Evolutionary conservation across 2,329 filamentous ascomycete genomes (phyloP).

Genomic region (Torrubiellomyces zombiae): DNA sequence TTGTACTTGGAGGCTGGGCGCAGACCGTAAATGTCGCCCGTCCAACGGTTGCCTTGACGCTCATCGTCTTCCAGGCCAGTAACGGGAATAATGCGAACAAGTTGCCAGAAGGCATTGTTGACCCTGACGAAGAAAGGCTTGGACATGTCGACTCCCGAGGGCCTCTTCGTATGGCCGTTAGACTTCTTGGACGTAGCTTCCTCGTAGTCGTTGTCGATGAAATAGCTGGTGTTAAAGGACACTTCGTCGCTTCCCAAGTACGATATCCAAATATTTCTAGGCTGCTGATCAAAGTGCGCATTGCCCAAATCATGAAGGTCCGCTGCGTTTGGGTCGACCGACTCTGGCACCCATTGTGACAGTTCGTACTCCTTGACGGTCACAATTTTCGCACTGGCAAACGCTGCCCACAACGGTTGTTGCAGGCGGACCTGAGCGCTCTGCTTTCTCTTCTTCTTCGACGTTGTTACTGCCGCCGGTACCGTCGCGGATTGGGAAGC

Average conservation of each 20-base stretch:
- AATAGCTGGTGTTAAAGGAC: conserved; percentile 57
- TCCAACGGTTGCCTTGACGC: conserved; percentile 35
- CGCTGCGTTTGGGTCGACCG: conserved; percentile 55
- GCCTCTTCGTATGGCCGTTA: conserved; percentile 17
- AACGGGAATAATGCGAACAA: conserved; percentile 49
- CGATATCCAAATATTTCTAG: conserved; percentile 64
- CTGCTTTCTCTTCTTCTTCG: conserved; percentile 77
- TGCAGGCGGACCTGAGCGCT: conserved; percentile 79
- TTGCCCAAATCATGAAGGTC: conserved; percentile 65
- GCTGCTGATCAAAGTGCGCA: conserved; percentile 53
- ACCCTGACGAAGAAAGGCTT: conserved; percentile 68
- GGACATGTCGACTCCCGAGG: conserved; percentile 42
- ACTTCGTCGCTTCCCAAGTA: conserved; percentile 66
- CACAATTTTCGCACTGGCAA: conserved; percentile 92
- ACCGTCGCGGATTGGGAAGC: conserved; percentile 7
- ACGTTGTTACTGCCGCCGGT: conserved; percentile 26
- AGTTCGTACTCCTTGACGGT: conserved; percentile 84
- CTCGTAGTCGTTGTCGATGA: conserved; percentile 26
- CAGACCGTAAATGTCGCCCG: conserved; percentile 52
- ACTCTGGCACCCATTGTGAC: conserved; percentile 59
- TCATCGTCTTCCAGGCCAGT: conserved; percentile 5
- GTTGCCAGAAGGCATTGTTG: conserved; percentile 67
- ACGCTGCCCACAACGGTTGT: conserved; percentile 84
- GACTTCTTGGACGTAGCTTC: conserved; percentile 8
- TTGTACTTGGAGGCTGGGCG: conserved; percentile 61